phyloP scores from a whole-genome alignment of 1,139 yeast genomes.

The Scheffersomyces titani region DNA sequence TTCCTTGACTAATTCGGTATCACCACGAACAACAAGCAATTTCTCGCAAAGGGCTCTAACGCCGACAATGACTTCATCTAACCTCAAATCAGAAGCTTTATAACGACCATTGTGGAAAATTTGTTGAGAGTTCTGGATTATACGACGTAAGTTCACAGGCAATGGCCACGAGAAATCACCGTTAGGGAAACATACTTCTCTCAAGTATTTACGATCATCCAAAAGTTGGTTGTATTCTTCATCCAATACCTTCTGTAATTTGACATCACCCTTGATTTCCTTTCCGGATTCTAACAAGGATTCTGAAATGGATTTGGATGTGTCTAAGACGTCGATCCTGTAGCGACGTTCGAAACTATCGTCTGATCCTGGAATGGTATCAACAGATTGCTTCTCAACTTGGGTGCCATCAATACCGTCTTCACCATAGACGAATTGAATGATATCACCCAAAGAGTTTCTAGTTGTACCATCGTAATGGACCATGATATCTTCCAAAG shows the following conservation, averaged over 20 bases:
- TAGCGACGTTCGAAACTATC: conserved; percentile 79
- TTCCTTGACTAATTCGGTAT: conserved; percentile 68
- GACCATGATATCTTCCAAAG: conserved; percentile 98
- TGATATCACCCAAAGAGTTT: conserved; percentile 93
- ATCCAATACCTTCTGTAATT: conserved; percentile 77
- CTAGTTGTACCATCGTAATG: conserved; percentile 98
- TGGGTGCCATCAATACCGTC: conserved; percentile 99
- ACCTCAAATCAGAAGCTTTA: conserved; percentile 85
- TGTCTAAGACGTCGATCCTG: conserved; percentile 83
- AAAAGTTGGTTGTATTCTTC: conserved; percentile 78
- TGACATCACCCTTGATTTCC: conserved; percentile 88
- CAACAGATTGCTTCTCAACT: conserved; percentile 96
- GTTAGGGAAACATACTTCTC: conserved; percentile 79
- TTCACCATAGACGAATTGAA: conserved; percentile 97
- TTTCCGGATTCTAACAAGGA: conserved; percentile 83
- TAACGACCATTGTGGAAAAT: conserved; percentile 92
- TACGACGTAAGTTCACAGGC: conserved; percentile 96
- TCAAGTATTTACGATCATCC: conserved; percentile 75
- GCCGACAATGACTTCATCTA: conserved; percentile 74
- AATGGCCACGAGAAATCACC: conserved; percentile 98
- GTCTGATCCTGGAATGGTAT: conserved; percentile 93
- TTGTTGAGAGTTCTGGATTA: conserved; percentile 95
- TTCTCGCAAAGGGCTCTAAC: conserved; percentile 71
- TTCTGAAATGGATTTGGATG: conserved; percentile 63
- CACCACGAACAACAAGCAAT: conserved; percentile 81